phyloP scores from a whole-genome alignment of 768 basidiomycete species.

The Lactarius pseudohatsudake region DNA sequence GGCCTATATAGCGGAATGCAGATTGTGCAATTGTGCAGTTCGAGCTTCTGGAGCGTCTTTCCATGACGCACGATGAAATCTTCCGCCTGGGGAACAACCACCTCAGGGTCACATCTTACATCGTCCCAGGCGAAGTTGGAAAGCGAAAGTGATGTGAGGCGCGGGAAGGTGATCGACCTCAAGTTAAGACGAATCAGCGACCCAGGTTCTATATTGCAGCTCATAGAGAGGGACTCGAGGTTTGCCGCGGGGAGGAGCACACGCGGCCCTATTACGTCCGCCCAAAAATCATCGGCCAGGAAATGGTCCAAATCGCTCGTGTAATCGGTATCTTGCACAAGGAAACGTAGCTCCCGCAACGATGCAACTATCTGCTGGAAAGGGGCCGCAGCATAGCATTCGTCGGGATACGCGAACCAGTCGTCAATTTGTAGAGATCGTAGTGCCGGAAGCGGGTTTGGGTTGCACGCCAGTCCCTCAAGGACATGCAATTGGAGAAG shows the following conservation, averaged over 20 bases:
- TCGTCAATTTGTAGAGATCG: background rate
- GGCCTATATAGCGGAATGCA: background rate
- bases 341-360: background rate
- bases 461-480: background rate
- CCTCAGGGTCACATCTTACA: too few relatives aligned
- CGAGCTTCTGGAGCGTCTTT: background rate
- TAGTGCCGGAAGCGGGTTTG: background rate
- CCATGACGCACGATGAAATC: conserved; percentile 1
- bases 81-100: background rate
- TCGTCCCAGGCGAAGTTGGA: background rate
- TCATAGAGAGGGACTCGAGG: background rate
- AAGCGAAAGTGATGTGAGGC: background rate
- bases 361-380: background rate
- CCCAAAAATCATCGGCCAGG: background rate
- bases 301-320: background rate
- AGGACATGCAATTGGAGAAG: background rate
- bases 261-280: background rate
- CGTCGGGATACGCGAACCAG: background rate
- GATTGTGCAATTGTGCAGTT: background rate
- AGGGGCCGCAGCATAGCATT: background rate
- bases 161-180: background rate
- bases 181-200: background rate
- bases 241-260: background rate
- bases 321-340: background rate
- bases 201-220: background rate